Evolutionary conservation across 108 stramenopile genomes (phyloP).

Genomic region (Nitzschia sp.): DNA sequence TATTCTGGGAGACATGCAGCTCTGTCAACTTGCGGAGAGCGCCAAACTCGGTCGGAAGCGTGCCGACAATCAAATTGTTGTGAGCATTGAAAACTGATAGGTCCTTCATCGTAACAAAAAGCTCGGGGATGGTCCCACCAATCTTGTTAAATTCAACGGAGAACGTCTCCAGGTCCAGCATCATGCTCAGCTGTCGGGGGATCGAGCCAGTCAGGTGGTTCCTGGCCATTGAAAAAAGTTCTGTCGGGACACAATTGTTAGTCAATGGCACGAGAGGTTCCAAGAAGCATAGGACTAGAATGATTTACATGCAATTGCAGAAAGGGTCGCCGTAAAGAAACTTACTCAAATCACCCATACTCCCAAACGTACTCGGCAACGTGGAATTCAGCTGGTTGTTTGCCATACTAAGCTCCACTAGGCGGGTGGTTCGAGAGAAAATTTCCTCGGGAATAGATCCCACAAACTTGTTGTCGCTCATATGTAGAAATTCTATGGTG

Average conservation of each 20-base stretch:
- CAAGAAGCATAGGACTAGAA: not conserved
- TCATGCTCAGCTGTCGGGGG: conserved; percentile 19
- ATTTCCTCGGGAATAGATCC: conserved; percentile 21
- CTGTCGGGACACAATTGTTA: not conserved
- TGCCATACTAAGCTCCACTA: conserved; percentile 24
- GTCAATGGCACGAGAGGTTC: not conserved
- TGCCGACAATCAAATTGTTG: conserved; percentile 36
- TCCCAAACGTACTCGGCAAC: conserved; percentile 43
- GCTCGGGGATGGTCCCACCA: conserved; percentile 20
- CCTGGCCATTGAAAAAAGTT: conserved; percentile 3
- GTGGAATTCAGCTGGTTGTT: conserved; percentile 40
- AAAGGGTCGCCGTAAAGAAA: not conserved
- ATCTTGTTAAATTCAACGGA: conserved; percentile 21
- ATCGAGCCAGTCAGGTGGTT: conserved; percentile 25
- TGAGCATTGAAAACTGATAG: conserved; percentile 15
- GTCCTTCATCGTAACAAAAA: conserved; percentile 7
- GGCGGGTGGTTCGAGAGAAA: conserved; percentile 23
- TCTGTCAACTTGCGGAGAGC: conserved; percentile 20
- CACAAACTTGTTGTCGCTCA: conserved; percentile 17
- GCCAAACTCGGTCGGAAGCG: conserved; percentile 37
- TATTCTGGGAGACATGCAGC: conserved; percentile 50
- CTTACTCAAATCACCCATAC: conserved; percentile 25
- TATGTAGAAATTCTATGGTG: conserved; percentile 13
- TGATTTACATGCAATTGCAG: not conserved
- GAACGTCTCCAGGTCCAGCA: conserved; percentile 22